Evolutionary conservation across 305 asterid species (phyloP).

Genomic region (Solanum hybrid): DNA sequence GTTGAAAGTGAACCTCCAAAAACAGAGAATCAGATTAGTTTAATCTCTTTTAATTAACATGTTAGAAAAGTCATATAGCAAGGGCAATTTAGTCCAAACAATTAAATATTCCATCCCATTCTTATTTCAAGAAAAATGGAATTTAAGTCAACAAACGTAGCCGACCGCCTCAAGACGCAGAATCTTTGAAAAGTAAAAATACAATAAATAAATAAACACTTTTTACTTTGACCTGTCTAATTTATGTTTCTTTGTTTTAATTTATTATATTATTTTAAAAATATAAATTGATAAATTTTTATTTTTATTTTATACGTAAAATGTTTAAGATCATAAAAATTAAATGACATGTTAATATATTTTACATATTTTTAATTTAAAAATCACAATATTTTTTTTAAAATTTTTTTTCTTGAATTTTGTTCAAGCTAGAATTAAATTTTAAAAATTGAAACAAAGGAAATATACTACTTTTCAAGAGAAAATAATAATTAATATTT

Average conservation of each 20-base stretch:
- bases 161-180: conserved; percentile 4
- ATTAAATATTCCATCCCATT: conserved; percentile 4
- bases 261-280: background rate
- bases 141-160: background rate
- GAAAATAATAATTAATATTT: background rate
- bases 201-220: background rate
- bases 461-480: background rate
- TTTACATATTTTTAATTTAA: background rate
- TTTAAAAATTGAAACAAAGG: background rate
- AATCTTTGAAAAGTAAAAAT: background rate
- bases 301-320: background rate
- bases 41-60: conserved; percentile 11
- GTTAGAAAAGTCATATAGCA: conserved; percentile 8
- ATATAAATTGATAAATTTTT: too few species aligned
- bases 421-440: background rate
- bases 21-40: conserved; percentile 18
- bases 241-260: background rate
- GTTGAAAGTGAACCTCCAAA: background rate
- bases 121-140: background rate
- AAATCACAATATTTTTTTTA: too few species aligned
- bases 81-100: background rate
- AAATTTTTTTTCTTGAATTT: background rate
- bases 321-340: background rate
- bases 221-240: background rate
- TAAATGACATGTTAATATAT: background rate